Evolutionary conservation across 805 yeast species (phyloP).

Genomic region (Ogataea ganodermae): DNA sequence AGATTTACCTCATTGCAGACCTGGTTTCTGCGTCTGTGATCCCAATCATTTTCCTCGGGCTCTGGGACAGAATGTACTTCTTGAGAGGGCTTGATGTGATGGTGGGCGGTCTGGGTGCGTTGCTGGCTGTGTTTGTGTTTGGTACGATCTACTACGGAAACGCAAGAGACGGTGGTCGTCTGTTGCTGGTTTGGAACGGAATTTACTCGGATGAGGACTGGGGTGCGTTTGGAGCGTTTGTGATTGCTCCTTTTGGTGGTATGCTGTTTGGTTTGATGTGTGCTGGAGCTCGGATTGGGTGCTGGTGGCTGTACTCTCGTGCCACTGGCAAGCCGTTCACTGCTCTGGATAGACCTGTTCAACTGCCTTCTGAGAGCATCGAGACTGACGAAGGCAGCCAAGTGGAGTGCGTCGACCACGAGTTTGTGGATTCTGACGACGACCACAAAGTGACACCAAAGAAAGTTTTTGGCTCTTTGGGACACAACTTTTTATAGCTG

Average conservation of each 20-base stretch:
- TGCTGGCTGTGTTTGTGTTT: constrained; percentile 75
- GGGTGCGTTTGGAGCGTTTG: constrained; percentile 95
- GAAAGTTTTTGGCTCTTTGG: constrained; percentile 12
- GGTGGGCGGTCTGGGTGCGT: constrained; percentile 81
- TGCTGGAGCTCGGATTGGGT: constrained; percentile 49
- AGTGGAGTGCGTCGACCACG: constrained; percentile 14
- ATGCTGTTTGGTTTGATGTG: constrained; percentile 55
- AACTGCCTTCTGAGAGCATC: constrained; percentile 15
- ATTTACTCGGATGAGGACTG: constrained; percentile 76
- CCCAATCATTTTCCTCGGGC: constrained; percentile 81
- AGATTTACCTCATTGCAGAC: constrained; percentile 89
- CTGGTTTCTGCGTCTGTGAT: constrained; percentile 83
- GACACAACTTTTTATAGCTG: constrained; percentile 13
- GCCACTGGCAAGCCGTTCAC: constrained; percentile 43
- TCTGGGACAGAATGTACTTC: constrained; percentile 65
- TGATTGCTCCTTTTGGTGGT: constrained; percentile 85
- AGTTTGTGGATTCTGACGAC: constrained; percentile 15
- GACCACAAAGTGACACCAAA: constrained; percentile 9
- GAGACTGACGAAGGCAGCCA: constrained; percentile 15
- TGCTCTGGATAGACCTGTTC: constrained; percentile 44
- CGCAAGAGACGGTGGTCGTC: constrained; percentile 75
- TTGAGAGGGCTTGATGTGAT: constrained; percentile 79
- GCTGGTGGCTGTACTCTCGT: constrained; percentile 36
- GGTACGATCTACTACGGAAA: constrained; percentile 77
- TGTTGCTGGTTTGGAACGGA: constrained; percentile 78